A percentile compares a stretch with the other conserved stretches of the same genome.
Evolutionary conservation across 495 filamentous ascomycete species (phyloP).

Genomic region (Neohortaea acidophila): DNA sequence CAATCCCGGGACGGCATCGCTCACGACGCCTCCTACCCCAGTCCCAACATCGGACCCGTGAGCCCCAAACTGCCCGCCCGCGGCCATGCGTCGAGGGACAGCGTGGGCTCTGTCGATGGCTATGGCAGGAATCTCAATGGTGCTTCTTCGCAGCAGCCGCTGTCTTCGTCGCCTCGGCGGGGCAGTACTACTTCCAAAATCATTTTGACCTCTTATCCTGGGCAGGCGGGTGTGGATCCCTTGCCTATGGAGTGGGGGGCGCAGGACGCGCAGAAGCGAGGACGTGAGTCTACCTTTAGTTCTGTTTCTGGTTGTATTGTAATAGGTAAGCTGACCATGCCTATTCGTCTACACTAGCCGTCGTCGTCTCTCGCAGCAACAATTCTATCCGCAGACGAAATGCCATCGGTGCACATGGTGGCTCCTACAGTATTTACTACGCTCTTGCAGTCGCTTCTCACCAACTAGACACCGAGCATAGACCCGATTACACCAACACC

Average conservation of each 20-base stretch:
- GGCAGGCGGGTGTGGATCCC: constrained; percentile 85
- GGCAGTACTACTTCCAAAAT: constrained; percentile 41
- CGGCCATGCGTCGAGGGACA: constrained; percentile 7
- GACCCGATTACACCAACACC: constrained; percentile 86
- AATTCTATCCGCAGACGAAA: constrained; percentile 75
- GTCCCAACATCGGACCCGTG: not conserved
- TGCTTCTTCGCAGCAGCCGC: not conserved
- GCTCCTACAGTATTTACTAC: constrained; percentile 95
- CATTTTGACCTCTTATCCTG: constrained; percentile 79
- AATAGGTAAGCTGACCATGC: not conserved
- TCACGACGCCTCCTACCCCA: constrained; percentile 19
- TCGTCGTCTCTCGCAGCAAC: constrained; percentile 68
- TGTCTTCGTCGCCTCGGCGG: constrained; percentile 16
- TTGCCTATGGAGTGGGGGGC: constrained; percentile 79
- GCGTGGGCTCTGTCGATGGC: constrained; percentile 11
- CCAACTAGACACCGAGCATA: constrained; percentile 69
- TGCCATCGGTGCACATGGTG: constrained; percentile 75
- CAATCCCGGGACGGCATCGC: constrained; percentile 34
- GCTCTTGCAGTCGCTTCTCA: constrained; percentile 85
- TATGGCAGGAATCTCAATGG: constrained; percentile 4
- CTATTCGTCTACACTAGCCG: constrained; percentile 33
- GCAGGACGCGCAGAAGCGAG: constrained; percentile 53
- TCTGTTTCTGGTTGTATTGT: too few relatives aligned
- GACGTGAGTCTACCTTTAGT: constrained; percentile 35
- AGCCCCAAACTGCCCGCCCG: constrained; percentile 5